These are phyloP conservation scores for Chloris gayana DNA, from an alignment of 176 grass and related monocot genomes.

Conservation along the genomic window DNA sequence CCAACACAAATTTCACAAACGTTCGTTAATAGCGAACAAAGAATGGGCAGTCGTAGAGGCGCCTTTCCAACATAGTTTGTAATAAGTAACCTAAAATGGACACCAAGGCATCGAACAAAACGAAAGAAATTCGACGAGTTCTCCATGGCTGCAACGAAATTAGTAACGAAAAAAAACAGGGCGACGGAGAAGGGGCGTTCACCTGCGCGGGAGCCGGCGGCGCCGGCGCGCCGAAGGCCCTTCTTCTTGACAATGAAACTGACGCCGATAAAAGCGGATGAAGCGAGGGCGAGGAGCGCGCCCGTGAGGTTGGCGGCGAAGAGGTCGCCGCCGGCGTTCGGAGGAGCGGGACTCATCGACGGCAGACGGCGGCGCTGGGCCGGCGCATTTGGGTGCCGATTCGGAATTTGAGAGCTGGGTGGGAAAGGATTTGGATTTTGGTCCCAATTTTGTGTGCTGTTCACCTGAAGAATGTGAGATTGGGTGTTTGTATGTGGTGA, in stretches of 20 bases:
- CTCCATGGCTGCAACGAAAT: constrained; percentile 21
- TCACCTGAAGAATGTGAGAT: not conserved
- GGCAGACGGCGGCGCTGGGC: constrained; percentile 38
- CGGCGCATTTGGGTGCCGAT: constrained; percentile 43
- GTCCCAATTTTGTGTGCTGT: constrained; percentile 9
- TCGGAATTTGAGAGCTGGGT: not conserved
- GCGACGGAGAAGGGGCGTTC: not conserved
- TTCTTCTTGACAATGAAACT: constrained; percentile 99
- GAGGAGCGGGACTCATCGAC: constrained; percentile 46
- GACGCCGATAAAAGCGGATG: constrained; percentile 94
- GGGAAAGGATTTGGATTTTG: constrained; percentile 28
- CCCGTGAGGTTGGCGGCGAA: constrained; percentile 93
- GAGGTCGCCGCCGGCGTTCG: constrained; percentile 52
- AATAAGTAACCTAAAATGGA: constrained; percentile 27
- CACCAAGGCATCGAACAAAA: constrained; percentile 37
- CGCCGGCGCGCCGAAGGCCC: constrained; percentile 83
- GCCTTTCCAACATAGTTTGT: not conserved
- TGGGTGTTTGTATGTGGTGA: not conserved
- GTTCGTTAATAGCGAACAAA: not conserved
- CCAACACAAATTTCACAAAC: constrained; percentile 20
- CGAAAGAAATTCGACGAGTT: not conserved
- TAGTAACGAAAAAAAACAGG: constrained; percentile 30
- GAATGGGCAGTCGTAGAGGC: not conserved
- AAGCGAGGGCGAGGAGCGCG: constrained; percentile 79
- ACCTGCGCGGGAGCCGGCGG: constrained; percentile 73